Base-by-base conservation (phyloP, 495 filamentous ascomycete genomes). In the Hyphodiscus hymeniophilus region DNA sequence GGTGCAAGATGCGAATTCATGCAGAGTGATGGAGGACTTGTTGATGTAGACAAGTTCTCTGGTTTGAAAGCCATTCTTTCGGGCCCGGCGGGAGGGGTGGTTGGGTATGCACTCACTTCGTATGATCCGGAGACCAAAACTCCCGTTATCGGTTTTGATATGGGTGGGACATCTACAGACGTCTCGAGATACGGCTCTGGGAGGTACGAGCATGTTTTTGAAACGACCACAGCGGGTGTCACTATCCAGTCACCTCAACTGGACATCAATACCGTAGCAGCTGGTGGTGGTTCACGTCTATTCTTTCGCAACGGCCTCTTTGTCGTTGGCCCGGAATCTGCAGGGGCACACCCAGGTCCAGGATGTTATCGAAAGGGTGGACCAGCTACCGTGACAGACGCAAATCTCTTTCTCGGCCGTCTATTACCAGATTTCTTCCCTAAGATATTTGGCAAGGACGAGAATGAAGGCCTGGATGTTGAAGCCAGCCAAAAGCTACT, bases 261-360 rank as follows among this genome's bases (percentile, higher is more conserved):
- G 0, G 92, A 98, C 66, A 96, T 98, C 66, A 97, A 97, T 64
- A 98, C 92, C 0, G 91, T 97, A 24, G 91, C 91, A 16, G 91
- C 91, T 16, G 91, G 91, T 33, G 91, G 91, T 45, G 91, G 91
- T 15, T 95, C 89, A 3, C 79, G 88, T 39, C 74, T 97, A 3
- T 87, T 89, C 57, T 97, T 83, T 73, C 79, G 81, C 38, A 96
- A 97, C 52, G 91, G 92, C 5, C 70, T 97, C 10, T 97, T 97
- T 57, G 89, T 94, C n/a, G 91, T 96, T 23, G 91, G 91, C 0
- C 91, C 91, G 3, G 92, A 97, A 61, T 94, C 88, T 2, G 91
- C 90, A 0, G 82, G 89, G 26, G 91, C 91, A 5, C 90, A 96
- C 60, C 91, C 91, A 0, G 91, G 91, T 2, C 91, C 91, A 5